Conservation (phyloP, 441 rosid genomes). For the Pelargonium cotyledonis region DNA sequence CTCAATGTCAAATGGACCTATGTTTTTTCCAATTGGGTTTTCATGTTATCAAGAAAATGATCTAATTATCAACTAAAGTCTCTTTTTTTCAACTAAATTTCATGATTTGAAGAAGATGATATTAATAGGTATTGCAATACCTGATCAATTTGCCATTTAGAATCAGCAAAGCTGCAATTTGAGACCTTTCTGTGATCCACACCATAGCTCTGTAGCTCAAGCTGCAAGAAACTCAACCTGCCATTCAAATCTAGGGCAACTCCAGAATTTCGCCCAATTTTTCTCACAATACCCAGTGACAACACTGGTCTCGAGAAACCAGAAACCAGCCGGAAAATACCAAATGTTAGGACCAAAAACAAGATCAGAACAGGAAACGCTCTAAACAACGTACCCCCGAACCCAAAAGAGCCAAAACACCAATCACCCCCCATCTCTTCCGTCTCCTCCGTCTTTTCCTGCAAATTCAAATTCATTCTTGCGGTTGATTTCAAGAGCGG, state of each 20-base stretch:
- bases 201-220: conserved; percentile 36
- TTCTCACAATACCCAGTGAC: conserved; percentile 39
- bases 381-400: conserved; percentile 18
- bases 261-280: conserved; percentile 41
- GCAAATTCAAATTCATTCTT: conserved; percentile 17
- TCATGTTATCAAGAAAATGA: too few relatives aligned
- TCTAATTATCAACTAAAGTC: too few relatives aligned
- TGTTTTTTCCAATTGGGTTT: too few relatives aligned
- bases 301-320: conserved; percentile 39
- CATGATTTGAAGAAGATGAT: too few relatives aligned
- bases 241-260: conserved; percentile 29
- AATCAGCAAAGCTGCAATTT: conserved; percentile 44
- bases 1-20: neutral
- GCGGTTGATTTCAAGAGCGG: conserved; percentile 40
- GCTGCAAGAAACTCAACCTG: conserved; percentile 44
- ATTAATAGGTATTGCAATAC: conserved; percentile 22
- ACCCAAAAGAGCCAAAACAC: neutral
- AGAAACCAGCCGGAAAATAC: conserved; percentile 32
- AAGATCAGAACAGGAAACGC: conserved; percentile 30
- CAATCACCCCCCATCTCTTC: conserved; percentile 17
- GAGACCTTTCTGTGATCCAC: conserved; percentile 27
- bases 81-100: too few relatives aligned
- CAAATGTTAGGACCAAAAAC: conserved; percentile 36
- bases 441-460: neutral
- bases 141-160: conserved; percentile 67